phyloP scores from a whole-genome alignment of 2,329 filamentous ascomycete species.

The Alternaria metachromatica region DNA sequence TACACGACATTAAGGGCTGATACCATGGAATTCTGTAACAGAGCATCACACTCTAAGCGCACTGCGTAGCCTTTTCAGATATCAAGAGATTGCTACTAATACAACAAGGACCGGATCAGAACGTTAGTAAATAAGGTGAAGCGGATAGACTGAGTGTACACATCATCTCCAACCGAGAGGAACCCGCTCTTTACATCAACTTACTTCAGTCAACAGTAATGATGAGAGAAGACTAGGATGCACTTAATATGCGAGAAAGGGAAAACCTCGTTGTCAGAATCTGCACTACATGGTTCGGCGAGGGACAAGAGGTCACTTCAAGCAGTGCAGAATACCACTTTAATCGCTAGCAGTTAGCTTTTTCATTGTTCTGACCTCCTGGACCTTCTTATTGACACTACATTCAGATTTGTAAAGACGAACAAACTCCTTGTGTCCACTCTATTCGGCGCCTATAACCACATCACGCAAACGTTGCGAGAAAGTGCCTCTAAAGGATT shows the following conservation, averaged over 20 bases:
- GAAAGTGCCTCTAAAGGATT: neutral
- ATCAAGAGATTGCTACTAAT: neutral
- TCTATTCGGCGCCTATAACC: neutral
- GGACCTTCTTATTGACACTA: too few species aligned
- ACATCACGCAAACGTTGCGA: neutral
- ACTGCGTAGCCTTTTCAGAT: neutral
- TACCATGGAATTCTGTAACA: neutral
- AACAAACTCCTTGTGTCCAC: neutral
- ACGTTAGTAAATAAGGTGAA: neutral
- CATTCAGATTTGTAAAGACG: neutral
- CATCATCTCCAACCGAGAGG: neutral
- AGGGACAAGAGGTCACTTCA: neutral
- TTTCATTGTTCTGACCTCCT: neutral
- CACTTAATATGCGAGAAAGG: neutral
- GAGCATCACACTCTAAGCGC: neutral
- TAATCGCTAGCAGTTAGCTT: neutral
- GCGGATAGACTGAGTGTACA: neutral
- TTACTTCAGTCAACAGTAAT: neutral
- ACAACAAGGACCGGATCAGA: neutral
- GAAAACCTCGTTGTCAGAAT: fast-evolving
- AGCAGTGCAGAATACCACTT: neutral
- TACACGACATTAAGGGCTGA: neutral
- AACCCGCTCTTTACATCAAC: neutral
- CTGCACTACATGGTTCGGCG: neutral
- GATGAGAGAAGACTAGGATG: neutral